Evolutionary conservation across 345 rosid genomes (phyloP).

Genomic region (Gossypium mustelinum): DNA sequence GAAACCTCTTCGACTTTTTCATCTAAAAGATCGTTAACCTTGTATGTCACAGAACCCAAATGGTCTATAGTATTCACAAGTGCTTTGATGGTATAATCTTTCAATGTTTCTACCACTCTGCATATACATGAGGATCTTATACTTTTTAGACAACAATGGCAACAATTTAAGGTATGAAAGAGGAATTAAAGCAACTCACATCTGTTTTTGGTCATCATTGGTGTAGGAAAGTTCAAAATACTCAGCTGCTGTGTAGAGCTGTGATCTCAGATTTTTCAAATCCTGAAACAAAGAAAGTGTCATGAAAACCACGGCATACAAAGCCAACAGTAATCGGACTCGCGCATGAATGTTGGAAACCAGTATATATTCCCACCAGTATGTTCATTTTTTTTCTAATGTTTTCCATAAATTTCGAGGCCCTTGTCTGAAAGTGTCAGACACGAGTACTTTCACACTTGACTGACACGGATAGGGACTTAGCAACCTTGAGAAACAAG

Average conservation of each 20-base stretch:
- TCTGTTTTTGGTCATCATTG: slow-evolving; percentile 73
- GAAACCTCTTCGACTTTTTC: slow-evolving; percentile 84
- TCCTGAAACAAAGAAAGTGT: slow-evolving; percentile 39
- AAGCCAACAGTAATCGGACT: too few species aligned
- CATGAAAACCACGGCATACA: not conserved
- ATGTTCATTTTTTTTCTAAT: too few species aligned
- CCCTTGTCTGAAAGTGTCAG: too few species aligned
- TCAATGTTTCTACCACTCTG: slow-evolving; percentile 89
- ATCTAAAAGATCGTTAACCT: slow-evolving; percentile 77
- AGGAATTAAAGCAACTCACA: slow-evolving; percentile 42
- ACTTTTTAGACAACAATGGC: not conserved
- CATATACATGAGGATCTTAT: slow-evolving; percentile 19
- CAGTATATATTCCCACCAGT: too few species aligned
- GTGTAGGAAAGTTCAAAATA: slow-evolving; percentile 83
- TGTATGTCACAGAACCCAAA: slow-evolving; percentile 85
- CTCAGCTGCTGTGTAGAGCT: slow-evolving; percentile 90
- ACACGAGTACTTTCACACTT: not conserved
- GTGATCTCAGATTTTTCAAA: slow-evolving; percentile 78
- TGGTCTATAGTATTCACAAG: slow-evolving; percentile 94
- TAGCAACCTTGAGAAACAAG: not conserved
- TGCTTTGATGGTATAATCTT: slow-evolving; percentile 88
- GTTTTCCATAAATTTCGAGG: too few species aligned
- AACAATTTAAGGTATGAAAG: not conserved
- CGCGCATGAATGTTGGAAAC: too few species aligned
- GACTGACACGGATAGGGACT: not conserved